Evolutionary conservation across 345 rosid species (phyloP), one percentile per base, ranked within the genome.

Genomic region (Heritiera fomes): DNA sequence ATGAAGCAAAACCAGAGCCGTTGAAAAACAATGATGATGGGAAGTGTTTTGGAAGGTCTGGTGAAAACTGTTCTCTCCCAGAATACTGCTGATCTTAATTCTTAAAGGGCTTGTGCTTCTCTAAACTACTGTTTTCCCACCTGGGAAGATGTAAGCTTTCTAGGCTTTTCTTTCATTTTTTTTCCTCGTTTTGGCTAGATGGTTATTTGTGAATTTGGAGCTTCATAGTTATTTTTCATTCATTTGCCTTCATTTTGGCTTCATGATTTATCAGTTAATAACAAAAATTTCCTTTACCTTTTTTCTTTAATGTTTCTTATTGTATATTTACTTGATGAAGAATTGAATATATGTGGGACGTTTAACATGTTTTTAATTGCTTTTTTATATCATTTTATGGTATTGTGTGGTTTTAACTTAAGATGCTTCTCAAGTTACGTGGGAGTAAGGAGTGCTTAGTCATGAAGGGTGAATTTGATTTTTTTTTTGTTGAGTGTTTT

Each of bases 1-100:
- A 32, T 34, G 38, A 34, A 11, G 69, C 65, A 13, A 73, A 86
- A 73, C 40, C 84, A 30, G 84, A 80, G 78, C 77, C 77, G 0
- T 75, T 73, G 76, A 70, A 7, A 8, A 61, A 23, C 50, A 82
- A 45, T 45, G 83, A 65, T n/a, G 78, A 45, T 15, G 79, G 17
- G 81, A 81, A 28, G 84, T 90, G 97, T 95, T 71, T 85, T 95
- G 76, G 97, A 93, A 78, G 99, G 98, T 47, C 80, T 92, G 52
- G 84, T 93, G 15, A 92, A 91, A 82, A 88, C 88, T 7, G 86
- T 93, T 75, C 87, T 95, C 2, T 91, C 98, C 2, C 98, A 93
- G 90, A 95, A 95, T 80, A 95, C 95, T 4, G 88, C 90, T 34
- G 96, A 93, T 82, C 81, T 68, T 71, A 93, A 93, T 85, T 93